Base-by-base conservation (phyloP, 2,329 filamentous ascomycete genomes). In the Dactylellina drechsleri region DNA sequence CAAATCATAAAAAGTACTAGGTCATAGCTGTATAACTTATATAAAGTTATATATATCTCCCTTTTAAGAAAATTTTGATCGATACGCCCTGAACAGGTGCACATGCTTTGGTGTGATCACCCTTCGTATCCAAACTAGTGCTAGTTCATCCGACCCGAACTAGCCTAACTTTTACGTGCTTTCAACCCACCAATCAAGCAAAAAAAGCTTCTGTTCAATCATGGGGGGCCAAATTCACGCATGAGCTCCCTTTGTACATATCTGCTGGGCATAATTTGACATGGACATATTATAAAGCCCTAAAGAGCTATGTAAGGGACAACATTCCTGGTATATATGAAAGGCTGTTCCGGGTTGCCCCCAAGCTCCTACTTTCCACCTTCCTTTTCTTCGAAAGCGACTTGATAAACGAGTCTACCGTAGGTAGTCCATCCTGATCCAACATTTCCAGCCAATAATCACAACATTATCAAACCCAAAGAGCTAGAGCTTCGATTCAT, bases 131-230 rank as follows among this genome's bases (percentile, higher is more conserved):
- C 31, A 8, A 36, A 5, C 31, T 10, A 36, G 23, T 23, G 23
- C 23, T 23, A 23, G 23, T 5, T 36, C 31, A 36, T 36, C 31
- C 31, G 31, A 36, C 31, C 31, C 31, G 31, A 36, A 36, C 5
- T 10, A 36, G 31, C 31, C 10, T 7, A 36, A 36, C 31, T 36
- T 36, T 36, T 36, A 36, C 31, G 31, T 36, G 6, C 31, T 36
- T 36, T 36, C 6, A 36, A 36, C 31, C 6, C 60, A 67, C 65
- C 65, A 68, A 68, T 68, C 65, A n/a, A 36, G 18, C 47, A 36
- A 54, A 52, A 54, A 31, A 36, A 36, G 56, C 65, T 60, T 56
- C 59, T 67, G 64, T 45, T 60, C 15, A 45, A 49, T 60, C 53
- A 50, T 5, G 62, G 62, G 18, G 47, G 43, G 41, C 49, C 36